These are phyloP conservation scores for Cyberlindnera misumaiensis DNA, from an alignment of 805 yeast species.

Conservation along the genomic window DNA sequence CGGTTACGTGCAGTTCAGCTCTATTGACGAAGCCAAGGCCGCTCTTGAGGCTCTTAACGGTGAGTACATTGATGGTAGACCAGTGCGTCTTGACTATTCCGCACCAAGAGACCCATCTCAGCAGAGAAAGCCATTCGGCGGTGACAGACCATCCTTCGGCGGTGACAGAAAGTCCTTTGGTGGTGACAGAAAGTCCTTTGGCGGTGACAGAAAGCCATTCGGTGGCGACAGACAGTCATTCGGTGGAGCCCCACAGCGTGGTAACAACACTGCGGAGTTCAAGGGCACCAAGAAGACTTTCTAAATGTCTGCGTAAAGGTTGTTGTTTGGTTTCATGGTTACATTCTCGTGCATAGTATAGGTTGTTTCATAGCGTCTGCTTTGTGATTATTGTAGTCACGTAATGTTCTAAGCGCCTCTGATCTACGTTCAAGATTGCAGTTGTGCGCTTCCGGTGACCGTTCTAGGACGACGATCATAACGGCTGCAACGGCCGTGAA, in stretches of 20 bases:
- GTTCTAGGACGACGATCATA: too few species aligned
- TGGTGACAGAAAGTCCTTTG: conserved; percentile 28
- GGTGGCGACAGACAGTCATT: conserved; percentile 32
- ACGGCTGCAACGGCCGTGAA: too few species aligned
- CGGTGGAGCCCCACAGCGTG: conserved; percentile 28
- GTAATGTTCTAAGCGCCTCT: too few species aligned
- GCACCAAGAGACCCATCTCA: conserved; percentile 66
- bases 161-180: conserved; percentile 31
- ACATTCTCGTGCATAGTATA: background rate
- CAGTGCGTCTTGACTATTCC: conserved; percentile 91
- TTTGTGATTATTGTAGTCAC: conserved; percentile 1
- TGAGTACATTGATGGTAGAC: conserved; percentile 81
- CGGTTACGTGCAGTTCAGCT: conserved; percentile 90
- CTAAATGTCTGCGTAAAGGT: conserved; percentile 37
- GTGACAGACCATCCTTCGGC: conserved; percentile 28
- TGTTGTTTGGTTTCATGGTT: background rate
- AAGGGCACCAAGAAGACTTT: conserved; percentile 80
- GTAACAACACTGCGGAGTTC: conserved; percentile 62
- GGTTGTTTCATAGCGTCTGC: conserved; percentile 2
- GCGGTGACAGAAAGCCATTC: conserved; percentile 32
- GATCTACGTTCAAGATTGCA: too few species aligned
- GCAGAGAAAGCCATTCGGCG: conserved; percentile 23
- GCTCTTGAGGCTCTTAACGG: conserved; percentile 88
- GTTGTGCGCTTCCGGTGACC: too few species aligned
- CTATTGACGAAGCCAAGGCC: conserved; percentile 82